Percentiles rank a stretch among this genome's conserved stretches.
Evolutionary conservation across 73 alveolate genomes (phyloP).

Genomic region (Tetrahymena malaccensis): DNA sequence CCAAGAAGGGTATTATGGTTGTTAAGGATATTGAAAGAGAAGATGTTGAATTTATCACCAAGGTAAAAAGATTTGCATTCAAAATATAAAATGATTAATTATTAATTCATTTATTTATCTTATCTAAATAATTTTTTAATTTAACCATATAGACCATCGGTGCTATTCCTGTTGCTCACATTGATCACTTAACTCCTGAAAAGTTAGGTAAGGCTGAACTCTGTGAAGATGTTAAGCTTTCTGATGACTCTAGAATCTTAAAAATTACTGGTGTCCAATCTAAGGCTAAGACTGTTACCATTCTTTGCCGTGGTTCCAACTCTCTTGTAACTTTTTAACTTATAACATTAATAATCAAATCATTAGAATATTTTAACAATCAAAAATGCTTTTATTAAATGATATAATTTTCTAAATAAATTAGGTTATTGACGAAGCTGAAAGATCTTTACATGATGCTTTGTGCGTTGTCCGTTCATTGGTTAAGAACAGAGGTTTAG

Average conservation of each 20-base stretch:
- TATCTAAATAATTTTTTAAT: not conserved
- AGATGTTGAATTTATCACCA: constrained; percentile 94
- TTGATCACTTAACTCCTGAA: constrained; percentile 94
- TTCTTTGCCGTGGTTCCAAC: constrained; percentile 96
- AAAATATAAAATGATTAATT: too few species aligned
- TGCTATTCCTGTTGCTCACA: constrained; percentile 93
- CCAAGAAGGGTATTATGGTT: constrained; percentile 97
- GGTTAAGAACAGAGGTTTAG: constrained; percentile 95
- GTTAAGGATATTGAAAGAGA: constrained; percentile 98
- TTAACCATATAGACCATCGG: constrained; percentile 44
- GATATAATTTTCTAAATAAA: not conserved
- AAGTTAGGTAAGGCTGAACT: constrained; percentile 91
- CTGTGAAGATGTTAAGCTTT: constrained; percentile 83
- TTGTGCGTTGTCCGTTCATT: constrained; percentile 97
- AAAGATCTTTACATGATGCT: constrained; percentile 99
- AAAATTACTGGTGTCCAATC: constrained; percentile 89
- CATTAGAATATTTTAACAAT: too few species aligned
- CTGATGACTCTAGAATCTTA: constrained; percentile 84
- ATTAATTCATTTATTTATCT: not conserved
- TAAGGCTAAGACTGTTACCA: constrained; percentile 86
- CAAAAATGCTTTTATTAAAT: not conserved
- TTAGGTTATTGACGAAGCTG: constrained; percentile 87
- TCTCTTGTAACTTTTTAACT: constrained; percentile 48
- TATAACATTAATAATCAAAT: too few species aligned
- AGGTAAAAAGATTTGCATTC: constrained; percentile 25